phyloP scores from a whole-genome alignment of 495 filamentous ascomycete genomes.

The Pseudoneurospora amorphoporcata region DNA sequence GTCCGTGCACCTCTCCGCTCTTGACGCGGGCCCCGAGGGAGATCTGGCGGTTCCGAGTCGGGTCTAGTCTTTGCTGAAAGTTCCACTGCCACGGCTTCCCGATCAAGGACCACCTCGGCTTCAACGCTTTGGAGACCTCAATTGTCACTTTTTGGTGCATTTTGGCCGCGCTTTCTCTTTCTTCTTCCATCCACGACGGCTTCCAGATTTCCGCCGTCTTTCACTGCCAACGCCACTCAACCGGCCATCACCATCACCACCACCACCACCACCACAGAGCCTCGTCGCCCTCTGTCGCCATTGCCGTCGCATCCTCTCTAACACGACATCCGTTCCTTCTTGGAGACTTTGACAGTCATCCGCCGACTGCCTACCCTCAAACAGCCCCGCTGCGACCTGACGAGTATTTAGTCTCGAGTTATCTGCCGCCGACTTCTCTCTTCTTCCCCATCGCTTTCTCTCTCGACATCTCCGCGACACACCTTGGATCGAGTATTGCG shows the following conservation, averaged over 20 bases:
- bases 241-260: not conserved
- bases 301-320: not conserved
- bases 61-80: not conserved
- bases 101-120: not conserved
- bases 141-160: not conserved
- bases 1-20: not conserved
- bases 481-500: not conserved
- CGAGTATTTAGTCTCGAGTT: not conserved
- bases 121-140: not conserved
- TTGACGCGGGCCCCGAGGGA: not conserved
- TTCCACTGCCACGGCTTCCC: not conserved
- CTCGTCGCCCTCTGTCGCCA: not conserved
- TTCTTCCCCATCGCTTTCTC: not conserved
- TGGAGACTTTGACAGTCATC: not conserved
- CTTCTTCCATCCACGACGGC: not conserved
- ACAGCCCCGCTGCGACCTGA: not conserved
- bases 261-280: not conserved
- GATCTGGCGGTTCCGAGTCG: not conserved
- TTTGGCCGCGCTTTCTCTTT: not conserved
- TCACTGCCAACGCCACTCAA: not conserved
- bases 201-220: not conserved
- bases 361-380: not conserved
- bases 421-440: not conserved
- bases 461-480: not conserved
- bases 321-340: not conserved